A percentile compares a stretch with the other conserved stretches of the same genome.
Conservation (phyloP, 2,329 filamentous ascomycete species). For the Colletotrichum trifolii region DNA sequence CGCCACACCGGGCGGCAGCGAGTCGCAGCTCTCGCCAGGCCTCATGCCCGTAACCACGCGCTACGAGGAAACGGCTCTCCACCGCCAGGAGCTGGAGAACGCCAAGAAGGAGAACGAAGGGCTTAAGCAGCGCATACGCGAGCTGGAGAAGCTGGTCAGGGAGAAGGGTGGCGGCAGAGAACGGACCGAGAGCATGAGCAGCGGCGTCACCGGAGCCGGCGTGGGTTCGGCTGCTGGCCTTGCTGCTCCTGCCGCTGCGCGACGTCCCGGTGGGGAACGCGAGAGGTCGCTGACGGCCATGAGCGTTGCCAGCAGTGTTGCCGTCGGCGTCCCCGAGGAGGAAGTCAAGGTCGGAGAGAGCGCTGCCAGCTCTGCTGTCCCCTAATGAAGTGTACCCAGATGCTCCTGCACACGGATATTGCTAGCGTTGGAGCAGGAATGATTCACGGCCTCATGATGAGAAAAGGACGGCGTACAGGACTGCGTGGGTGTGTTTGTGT, state of each 20-base stretch:
- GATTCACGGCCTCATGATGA: conserved; percentile 21
- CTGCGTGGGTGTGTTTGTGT: neutral
- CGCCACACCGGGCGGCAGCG: conserved; percentile 52
- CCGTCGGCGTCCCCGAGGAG: conserved; percentile 68
- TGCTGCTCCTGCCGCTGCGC: conserved; percentile 55
- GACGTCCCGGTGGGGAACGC: conserved; percentile 50
- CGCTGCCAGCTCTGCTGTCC: conserved; percentile 60
- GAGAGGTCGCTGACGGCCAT: conserved; percentile 55
- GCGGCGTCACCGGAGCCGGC: conserved; percentile 53
- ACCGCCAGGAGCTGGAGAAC: conserved; percentile 68
- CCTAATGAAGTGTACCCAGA: neutral
- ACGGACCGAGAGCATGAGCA: conserved; percentile 65
- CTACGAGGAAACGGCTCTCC: conserved; percentile 72
- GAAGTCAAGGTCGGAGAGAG: conserved; percentile 72
- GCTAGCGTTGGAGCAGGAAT: conserved; percentile 8
- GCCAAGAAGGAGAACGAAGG: conserved; percentile 73
- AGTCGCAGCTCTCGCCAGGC: conserved; percentile 62
- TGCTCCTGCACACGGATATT: neutral
- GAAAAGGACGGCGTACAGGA: conserved; percentile 23
- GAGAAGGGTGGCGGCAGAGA: conserved; percentile 59
- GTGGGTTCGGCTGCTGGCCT: conserved; percentile 39
- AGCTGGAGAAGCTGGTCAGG: conserved; percentile 67
- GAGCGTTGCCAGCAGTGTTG: conserved; percentile 57
- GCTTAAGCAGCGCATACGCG: conserved; percentile 69
- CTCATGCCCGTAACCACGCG: conserved; percentile 67